Evolutionary conservation across 345 rosid species (phyloP).

Genomic region (Eucalyptus pauciflora): DNA sequence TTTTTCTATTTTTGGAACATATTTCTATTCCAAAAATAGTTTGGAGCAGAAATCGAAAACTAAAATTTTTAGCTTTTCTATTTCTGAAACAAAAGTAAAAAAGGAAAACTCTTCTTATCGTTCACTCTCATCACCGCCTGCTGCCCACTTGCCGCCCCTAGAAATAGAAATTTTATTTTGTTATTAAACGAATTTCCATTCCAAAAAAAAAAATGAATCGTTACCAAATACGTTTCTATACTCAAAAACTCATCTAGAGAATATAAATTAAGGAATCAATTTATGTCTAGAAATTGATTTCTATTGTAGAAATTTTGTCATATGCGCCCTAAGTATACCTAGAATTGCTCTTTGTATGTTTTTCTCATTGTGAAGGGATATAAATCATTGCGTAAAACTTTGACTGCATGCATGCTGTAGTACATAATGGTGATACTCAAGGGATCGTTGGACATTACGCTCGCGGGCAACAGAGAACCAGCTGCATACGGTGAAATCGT

Average conservation of each 20-base stretch:
- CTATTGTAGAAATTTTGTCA: too few species aligned
- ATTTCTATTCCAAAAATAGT: fast-evolving
- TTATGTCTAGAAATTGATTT: too few species aligned
- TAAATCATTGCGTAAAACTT: background rate
- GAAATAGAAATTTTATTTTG: too few species aligned
- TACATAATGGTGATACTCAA: constrained; percentile 82
- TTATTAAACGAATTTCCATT: too few species aligned
- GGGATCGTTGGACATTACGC: constrained; percentile 57
- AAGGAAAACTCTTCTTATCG: too few species aligned
- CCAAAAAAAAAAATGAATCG: too few species aligned
- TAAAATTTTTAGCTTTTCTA: too few species aligned
- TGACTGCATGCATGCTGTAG: constrained; percentile 13
- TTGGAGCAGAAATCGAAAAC: fast-evolving
- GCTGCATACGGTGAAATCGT: constrained; percentile 80
- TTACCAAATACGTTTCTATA: too few species aligned
- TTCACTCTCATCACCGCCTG: too few species aligned
- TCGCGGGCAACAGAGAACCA: constrained; percentile 65
- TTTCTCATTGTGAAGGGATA: background rate
- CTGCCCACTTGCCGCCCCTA: fast-evolving
- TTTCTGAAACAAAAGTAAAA: too few species aligned
- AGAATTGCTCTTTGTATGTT: background rate
- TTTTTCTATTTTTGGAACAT: fast-evolving
- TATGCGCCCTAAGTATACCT: fast-evolving
- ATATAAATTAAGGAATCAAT: too few species aligned
- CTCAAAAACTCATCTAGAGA: fast-evolving